A percentile compares a stretch with the other conserved stretches of the same genome.
phyloP scores from a whole-genome alignment of 1,284 basidiomycete genomes.

The Ustilago curta region DNA sequence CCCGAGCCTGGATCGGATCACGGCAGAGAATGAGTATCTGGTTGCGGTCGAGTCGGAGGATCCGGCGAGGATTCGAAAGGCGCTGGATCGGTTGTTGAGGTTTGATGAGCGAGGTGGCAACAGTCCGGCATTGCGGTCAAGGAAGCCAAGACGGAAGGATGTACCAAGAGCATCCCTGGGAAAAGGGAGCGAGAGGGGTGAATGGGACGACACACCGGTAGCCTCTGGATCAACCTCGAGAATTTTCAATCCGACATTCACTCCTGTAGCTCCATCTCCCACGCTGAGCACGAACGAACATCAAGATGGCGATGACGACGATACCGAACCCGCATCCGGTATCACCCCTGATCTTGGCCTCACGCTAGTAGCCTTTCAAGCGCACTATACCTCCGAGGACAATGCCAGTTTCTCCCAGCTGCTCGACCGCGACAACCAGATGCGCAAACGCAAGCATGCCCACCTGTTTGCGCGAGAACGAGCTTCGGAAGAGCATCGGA shows the following conservation, averaged over 20 bases:
- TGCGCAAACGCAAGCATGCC: slow-evolving; percentile 46
- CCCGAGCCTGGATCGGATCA: slow-evolving; percentile 72
- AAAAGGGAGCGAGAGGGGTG: slow-evolving; percentile 1
- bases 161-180: neutral
- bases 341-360: slow-evolving; percentile 34
- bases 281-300: neutral
- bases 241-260: slow-evolving; percentile 25
- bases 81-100: slow-evolving; percentile 40
- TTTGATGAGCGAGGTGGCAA: slow-evolving; percentile 32
- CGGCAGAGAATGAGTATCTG: slow-evolving; percentile 65
- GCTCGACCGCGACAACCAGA: slow-evolving; percentile 52
- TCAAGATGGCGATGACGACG: slow-evolving; percentile 6
- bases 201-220: slow-evolving; percentile 47
- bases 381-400: slow-evolving; percentile 65
- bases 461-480: slow-evolving; percentile 59
- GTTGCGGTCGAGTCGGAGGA: slow-evolving; percentile 57
- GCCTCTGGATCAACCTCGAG: slow-evolving; percentile 3
- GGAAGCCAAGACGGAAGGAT: neutral
- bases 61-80: slow-evolving; percentile 23
- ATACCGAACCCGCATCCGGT: slow-evolving; percentile 16
- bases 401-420: slow-evolving; percentile 65
- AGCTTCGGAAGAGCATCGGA: slow-evolving; percentile 34
- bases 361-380: slow-evolving; percentile 57
- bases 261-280: slow-evolving; percentile 18
- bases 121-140: slow-evolving; percentile 9